Base-by-base conservation (phyloP, 345 rosid genomes). In the Linum usitatissimum region DNA sequence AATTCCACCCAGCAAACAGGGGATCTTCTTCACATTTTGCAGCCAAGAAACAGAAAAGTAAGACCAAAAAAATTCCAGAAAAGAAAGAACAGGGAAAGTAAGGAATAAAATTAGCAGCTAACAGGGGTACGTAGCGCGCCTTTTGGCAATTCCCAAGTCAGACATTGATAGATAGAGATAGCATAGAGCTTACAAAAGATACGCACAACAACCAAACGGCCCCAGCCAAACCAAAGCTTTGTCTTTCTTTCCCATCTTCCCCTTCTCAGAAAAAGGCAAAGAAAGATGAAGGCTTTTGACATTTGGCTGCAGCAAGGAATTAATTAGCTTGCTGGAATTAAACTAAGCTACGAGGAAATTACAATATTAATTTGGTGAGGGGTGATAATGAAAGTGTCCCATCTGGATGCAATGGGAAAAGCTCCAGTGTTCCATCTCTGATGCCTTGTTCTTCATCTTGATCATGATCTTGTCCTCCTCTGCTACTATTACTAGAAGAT, bases 401-500 rank as follows among this genome's bases (percentile, higher is more conserved):
- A 83, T 86, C 96, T 59, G 99, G 99, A 67, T 87, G 95, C 75
- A 93, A 82, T 6, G 99, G 99, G 71, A 93, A 93, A 57, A 93
- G 96, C 83, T 87, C 92, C 48, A 93, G 92, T 56, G 99, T 93
- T 79, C 84, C 76, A 70, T 83, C 68, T 56, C 73, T 80, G 28
- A 23, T 23, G 34, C 79, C 81, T 62, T 75, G 83, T 72, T 79
- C 68, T 69, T 75, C 80, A 31, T 40, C 48, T 4, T 7, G 15
- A 9, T 7, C 15, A 1, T 45, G 13, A 0, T 45, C 51, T 45
- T 15, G 13, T 45, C 51, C 51, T 9, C 51, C 51, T 14, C 51
- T 45, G 15, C 51, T 45, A 23, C 51, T 45, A 23, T 23, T 23
- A 15, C 51, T 15, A 45, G 15, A 10, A 7, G 1, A 6, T 13